phyloP scores from a whole-genome alignment of 2,329 filamentous ascomycete species.

The Elsinoe batatas region DNA sequence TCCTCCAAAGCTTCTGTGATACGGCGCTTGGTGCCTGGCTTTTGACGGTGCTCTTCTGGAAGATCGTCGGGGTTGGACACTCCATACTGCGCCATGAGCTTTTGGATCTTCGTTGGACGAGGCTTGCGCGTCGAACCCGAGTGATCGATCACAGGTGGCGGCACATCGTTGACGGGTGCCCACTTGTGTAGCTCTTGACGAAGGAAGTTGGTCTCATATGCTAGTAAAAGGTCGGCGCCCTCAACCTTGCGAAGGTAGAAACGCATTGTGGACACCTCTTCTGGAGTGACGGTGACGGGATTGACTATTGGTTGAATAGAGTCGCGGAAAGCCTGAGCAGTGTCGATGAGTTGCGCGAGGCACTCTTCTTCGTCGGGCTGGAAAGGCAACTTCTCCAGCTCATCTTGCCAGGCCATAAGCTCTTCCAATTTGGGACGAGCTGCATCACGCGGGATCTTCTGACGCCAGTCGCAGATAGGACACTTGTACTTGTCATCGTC shows the following conservation, averaged over 20 bases:
- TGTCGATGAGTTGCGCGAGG: conserved; percentile 74
- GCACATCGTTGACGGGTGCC: conserved; percentile 76
- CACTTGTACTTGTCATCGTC: conserved; percentile 98
- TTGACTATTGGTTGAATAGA: conserved; percentile 76
- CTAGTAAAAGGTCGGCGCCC: conserved; percentile 83
- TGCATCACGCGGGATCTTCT: conserved; percentile 93
- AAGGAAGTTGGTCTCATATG: conserved; percentile 95
- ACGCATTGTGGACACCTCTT: conserved; percentile 79
- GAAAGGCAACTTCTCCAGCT: conserved; percentile 73
- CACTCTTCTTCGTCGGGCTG: conserved; percentile 91
- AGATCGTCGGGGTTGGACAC: conserved; percentile 86
- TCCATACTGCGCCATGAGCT: conserved; percentile 79
- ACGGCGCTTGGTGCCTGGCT: conserved; percentile 67
- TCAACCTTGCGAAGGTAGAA: conserved; percentile 97
- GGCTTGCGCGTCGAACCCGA: conserved; percentile 92
- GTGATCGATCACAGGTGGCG: conserved; percentile 75
- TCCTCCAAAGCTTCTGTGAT: conserved; percentile 23
- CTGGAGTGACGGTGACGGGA: conserved; percentile 61
- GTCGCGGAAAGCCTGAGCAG: conserved; percentile 72
- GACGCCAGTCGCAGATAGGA: conserved; percentile 93
- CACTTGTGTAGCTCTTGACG: conserved; percentile 91
- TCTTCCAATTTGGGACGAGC: conserved; percentile 92
- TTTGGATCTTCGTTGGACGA: conserved; percentile 91
- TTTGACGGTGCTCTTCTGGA: conserved; percentile 70
- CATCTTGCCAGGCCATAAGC: conserved; percentile 70